Base-by-base conservation (phyloP, 805 yeast species). In the Candida nitratophila region DNA sequence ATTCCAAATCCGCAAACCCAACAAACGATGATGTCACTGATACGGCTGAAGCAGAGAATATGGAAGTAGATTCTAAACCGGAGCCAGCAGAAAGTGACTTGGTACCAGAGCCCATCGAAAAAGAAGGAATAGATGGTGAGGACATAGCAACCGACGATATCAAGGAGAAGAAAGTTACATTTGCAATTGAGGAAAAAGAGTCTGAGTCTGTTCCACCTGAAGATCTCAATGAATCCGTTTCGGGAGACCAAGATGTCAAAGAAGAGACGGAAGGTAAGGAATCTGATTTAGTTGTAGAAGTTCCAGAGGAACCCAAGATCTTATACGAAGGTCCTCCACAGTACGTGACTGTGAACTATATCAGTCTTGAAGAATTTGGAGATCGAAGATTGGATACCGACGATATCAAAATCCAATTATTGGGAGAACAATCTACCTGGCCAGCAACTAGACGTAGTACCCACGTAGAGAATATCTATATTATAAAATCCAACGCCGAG, bases 261-360 rank as follows among this genome's bases (percentile, higher is more conserved):
- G 47, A 43, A 17, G 50, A 40, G 2, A 44, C 39, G 20, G 46
- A 30, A 14, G 44, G 42, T 20, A 7, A 19, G 27, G 15, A 20
- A 21, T 21, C 38, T n/a, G 16, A 35, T 6, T n/a, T 31, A 39
- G n/a, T 21, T 11, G 24, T 11, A 20, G 19, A 14, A 29, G 46
- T 35, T 10, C 41, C 37, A n/a, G 45, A 34, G 16, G 29, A 29
- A 29, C 14, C 22, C 11, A 47, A 33, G 21, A 44, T 27, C 4
- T 44, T 37, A 21, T 79, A 70, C 52, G 82, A 81, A 58, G 95
- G 95, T 0, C 95, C 95, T 1, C 61, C 68, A 2, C 88, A 81
- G 54, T 70, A 70, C 43, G 79, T 83, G 2, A 70, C 79, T 1
- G 69, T 76, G 31, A 79, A 81, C 51, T 66, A 66, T 35, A 59